Base-by-base conservation (phyloP, 2,329 filamentous ascomycete species). In the Colletotrichum nymphaeae region DNA sequence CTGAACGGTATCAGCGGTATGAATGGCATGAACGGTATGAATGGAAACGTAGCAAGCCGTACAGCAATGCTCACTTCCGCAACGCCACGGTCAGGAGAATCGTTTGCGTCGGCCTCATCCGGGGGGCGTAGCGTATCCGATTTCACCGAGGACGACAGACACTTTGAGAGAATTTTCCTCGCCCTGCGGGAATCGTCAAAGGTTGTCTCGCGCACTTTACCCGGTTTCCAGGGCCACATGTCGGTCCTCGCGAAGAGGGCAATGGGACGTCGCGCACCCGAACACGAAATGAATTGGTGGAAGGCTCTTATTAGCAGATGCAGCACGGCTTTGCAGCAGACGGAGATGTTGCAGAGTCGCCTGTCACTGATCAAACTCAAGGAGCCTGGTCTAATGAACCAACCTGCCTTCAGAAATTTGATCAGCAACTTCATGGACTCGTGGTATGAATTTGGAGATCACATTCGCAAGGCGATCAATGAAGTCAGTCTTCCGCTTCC, bases 81-180 rank as follows among this genome's bases (percentile, higher is more conserved):
- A n/a, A 97, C 94, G 1, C 94, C 95, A 58, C 91, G 94, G 28
- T 97, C 94, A 8, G 93, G 93, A 56, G 95, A 97, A 78, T 94
- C 94, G 0, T 97, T 97, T 80, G 88, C 86, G 2, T 91, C 92
- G 0, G 85, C 87, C 69, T 83, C 81, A 14, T 81, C 86, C 67
- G 84, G 86, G 35, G 86, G 88, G 55, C 87, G 88, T 56, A 87
- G 86, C 59, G 84, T 86, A 8, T 81, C 90, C 11, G 93, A 95
- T 63, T 90, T 92, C 63, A 89, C 89, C 2, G 93, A 95, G 75
- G 94, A 97, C 75, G 95, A 97, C 77, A 88, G 90, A 19, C 89
- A 92, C 32, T 98, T 98, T 76, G 95, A 97, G 75, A 90, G 88
- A 74, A 94, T 98, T 26, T 97, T 94, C 83, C 80, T 95, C 42